Base-by-base conservation (phyloP, 2,329 filamentous ascomycete species). In the Ceratocystis diversiconidia region DNA sequence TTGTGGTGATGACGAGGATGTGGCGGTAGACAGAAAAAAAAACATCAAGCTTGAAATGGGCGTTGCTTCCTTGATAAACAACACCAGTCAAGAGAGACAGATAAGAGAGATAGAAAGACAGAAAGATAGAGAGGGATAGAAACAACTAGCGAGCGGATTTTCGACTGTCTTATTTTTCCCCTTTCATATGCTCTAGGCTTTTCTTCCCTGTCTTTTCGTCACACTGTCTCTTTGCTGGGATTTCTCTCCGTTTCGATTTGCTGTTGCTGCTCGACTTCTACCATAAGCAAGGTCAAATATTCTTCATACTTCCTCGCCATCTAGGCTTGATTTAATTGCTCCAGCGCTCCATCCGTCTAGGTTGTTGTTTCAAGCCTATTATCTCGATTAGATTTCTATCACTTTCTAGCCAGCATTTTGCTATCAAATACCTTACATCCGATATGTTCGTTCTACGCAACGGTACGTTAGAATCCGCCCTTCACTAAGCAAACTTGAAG, bases 361-460 rank as follows among this genome's bases (percentile, higher is more conserved):
- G 15, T 17, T 52, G 46, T 25, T 44, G 57, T 50, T n/a, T 59
- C 28, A 32, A 17, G 12, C 4, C 10, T 59, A 36, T 52, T 50
- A 57, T 48, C 50, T 22, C 12, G 48, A 60, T 59, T 44, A 12
- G 3, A 52, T 52, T 15, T 28, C 48, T 8, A 52, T 41, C 48
- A 15, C 19, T 52, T 25, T 10, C 2, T 25, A 25, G 48, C 5
- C 61, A 22, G 41, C 41, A 19, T 28, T n/a, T 61, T 19, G 43
- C 22, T n/a, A 30, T 44, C 10, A 12, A 12, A 41, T 41, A 41
- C 36, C 10, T 44, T 19, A 12, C 25, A 63, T 32, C 25, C 65
- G 67, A 61, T 63, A 78, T 78, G 77, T 78, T 78, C 70, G 73
- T 78, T 67, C 74, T 77, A 68, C 73, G 74, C 68, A 78, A 77